Percentiles rank a stretch among this genome's conserved stretches.
Conservation (phyloP, 2,329 filamentous ascomycete genomes). For the Colletotrichum zoysiae region DNA sequence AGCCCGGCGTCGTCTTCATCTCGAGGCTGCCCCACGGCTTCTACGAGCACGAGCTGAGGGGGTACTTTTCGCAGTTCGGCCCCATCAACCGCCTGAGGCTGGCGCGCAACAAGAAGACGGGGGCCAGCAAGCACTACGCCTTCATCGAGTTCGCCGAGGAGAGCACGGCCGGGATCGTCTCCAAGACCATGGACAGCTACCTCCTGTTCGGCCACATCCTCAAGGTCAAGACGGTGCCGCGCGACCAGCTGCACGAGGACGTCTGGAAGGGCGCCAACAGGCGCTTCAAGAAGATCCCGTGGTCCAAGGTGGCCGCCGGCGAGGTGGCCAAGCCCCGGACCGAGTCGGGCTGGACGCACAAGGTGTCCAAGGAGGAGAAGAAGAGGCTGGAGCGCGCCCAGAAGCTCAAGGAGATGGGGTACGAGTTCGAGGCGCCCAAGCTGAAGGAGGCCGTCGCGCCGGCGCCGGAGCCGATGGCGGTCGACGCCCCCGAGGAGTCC, state of each 20-base stretch:
- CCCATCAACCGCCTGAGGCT: conserved; percentile 77
- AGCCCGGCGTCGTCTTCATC: conserved; percentile 87
- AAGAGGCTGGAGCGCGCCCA: conserved; percentile 77
- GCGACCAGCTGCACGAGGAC: conserved; percentile 81
- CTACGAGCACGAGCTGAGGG: conserved; percentile 95
- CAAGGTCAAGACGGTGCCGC: conserved; percentile 83
- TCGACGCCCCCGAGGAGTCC: conserved; percentile 50
- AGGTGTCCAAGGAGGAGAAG: conserved; percentile 78
- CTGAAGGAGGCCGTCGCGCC: conserved; percentile 70
- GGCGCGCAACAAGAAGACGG: conserved; percentile 92
- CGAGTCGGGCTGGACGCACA: conserved; percentile 82
- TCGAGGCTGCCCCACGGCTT: conserved; percentile 93
- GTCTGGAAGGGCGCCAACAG: conserved; percentile 92
- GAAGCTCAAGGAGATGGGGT: conserved; percentile 84
- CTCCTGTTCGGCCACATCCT: conserved; percentile 94
- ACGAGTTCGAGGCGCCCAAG: conserved; percentile 81
- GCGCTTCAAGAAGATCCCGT: conserved; percentile 81
- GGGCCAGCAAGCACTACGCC: conserved; percentile 91
- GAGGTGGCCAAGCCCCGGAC: conserved; percentile 79
- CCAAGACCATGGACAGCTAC: conserved; percentile 98
- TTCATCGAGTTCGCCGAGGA: conserved; percentile 93
- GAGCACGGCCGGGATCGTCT: conserved; percentile 84
- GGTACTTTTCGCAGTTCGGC: conserved; percentile 95
- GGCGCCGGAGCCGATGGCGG: conserved; percentile 50
- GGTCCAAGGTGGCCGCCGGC: conserved; percentile 86